phyloP scores from a whole-genome alignment of 495 filamentous ascomycete genomes.

The Neurospora sp. region DNA sequence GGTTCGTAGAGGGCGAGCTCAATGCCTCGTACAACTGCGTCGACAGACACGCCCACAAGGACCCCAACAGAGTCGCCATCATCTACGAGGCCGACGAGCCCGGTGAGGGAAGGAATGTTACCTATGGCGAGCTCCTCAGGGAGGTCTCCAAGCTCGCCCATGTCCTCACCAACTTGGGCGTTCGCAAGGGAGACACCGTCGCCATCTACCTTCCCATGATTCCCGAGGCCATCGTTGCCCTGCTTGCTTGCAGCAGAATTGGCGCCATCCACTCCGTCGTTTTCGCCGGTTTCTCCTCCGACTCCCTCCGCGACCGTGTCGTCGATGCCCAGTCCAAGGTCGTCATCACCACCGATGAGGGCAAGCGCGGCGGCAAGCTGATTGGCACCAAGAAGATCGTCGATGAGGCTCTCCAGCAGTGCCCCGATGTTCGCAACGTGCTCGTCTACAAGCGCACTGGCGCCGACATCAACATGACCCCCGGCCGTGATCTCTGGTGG shows the following conservation, averaged over 20 bases:
- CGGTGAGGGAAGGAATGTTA: conserved; percentile 75
- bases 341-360: conserved; percentile 94
- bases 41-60: conserved; percentile 86
- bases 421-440: conserved; percentile 76
- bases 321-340: conserved; percentile 82
- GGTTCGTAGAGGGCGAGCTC: conserved; percentile 89
- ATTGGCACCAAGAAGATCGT: conserved; percentile 99
- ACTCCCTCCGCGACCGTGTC: conserved; percentile 93
- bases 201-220: conserved; percentile 99
- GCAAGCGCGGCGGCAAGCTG: conserved; percentile 92
- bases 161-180: conserved; percentile 85
- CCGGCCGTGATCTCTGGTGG: conserved; percentile 93
- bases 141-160: conserved; percentile 82
- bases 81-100: conserved; percentile 98
- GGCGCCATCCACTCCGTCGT: conserved; percentile 97
- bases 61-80: conserved; percentile 87
- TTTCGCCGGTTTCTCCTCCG: conserved; percentile 95
- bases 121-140: conserved; percentile 87
- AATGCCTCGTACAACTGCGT: conserved; percentile 98
- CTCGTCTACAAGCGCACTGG: conserved; percentile 95
- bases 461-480: conserved; percentile 81
- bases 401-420: conserved; percentile 95
- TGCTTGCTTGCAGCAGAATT: conserved; percentile 86
- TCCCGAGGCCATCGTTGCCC: conserved; percentile 83
- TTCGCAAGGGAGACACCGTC: conserved; percentile 95